phyloP scores from a whole-genome alignment of 176 grass and related monocot genomes.

The Phoenix dactylifera region DNA sequence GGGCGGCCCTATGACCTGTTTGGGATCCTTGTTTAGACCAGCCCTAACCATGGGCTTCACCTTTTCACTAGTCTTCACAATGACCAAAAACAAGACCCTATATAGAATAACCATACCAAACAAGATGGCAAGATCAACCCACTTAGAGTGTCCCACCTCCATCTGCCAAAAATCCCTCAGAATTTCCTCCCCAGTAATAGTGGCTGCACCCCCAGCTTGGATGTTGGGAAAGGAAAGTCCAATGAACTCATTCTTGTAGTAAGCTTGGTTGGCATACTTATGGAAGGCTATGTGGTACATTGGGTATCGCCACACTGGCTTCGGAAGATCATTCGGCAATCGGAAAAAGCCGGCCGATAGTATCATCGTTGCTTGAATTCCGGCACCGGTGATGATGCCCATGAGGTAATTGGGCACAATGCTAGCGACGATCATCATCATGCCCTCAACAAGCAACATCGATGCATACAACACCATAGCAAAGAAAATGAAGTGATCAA shows the following conservation, averaged over 20 bases:
- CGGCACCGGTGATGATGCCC: conserved; percentile 34
- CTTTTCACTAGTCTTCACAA: conserved; percentile 22
- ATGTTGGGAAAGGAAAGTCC: conserved; percentile 18
- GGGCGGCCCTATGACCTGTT: too few species aligned
- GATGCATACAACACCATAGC: conserved; percentile 8
- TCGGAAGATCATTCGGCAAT: conserved; percentile 28
- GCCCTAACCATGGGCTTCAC: conserved; percentile 4
- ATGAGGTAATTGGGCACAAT: conserved; percentile 37
- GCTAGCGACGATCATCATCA: conserved; percentile 31
- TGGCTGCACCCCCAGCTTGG: conserved; percentile 14
- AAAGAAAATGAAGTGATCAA: conserved; percentile 27
- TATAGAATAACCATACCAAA: conserved; percentile 31
- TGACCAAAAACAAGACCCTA: conserved; percentile 28
- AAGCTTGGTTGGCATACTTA: conserved; percentile 31
- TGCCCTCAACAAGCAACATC: conserved; percentile 21
- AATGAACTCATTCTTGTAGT: conserved; percentile 46
- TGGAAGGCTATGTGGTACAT: conserved; percentile 41
- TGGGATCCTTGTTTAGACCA: too few species aligned
- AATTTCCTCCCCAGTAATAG: conserved; percentile 22
- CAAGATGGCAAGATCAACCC: conserved; percentile 40
- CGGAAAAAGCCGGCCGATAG: conserved; percentile 27
- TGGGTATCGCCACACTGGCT: conserved; percentile 43
- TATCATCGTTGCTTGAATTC: conserved; percentile 31
- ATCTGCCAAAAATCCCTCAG: conserved; percentile 22
- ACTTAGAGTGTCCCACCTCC: conserved; percentile 48